Evolutionary conservation across 257 asterid genomes (phyloP).

Genomic region (Rehmannia glutinosa): DNA sequence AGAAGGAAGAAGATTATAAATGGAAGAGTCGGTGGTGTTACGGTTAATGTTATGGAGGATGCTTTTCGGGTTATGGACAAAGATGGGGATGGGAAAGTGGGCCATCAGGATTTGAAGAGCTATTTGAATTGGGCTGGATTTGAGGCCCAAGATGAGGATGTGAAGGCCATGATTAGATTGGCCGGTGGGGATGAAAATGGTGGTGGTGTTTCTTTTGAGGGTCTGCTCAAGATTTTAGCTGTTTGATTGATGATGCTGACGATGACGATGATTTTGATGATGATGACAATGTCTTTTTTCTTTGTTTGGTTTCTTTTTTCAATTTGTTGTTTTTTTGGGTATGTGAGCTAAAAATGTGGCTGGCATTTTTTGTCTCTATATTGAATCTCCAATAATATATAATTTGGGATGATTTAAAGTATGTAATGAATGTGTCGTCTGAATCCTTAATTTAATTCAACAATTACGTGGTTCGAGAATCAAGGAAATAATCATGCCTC

Average conservation of each 20-base stretch:
- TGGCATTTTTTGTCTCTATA: no score
- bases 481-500: no score
- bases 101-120: slow-evolving; percentile 56
- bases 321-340: no score
- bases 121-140: slow-evolving; percentile 69
- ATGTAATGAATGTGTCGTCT: no score
- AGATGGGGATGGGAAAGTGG: slow-evolving; percentile 91
- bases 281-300: not conserved
- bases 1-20: not conserved
- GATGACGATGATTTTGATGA: no score
- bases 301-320: no score
- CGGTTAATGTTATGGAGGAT: slow-evolving; percentile 61
- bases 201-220: slow-evolving; percentile 70
- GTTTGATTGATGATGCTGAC: slow-evolving; percentile 25
- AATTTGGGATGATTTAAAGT: no score
- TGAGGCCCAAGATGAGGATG: slow-evolving; percentile 63
- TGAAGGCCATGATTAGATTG: slow-evolving; percentile 72
- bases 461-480: no score
- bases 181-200: slow-evolving; percentile 60
- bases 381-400: no score
- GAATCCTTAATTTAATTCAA: no score
- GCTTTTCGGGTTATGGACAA: slow-evolving; percentile 82
- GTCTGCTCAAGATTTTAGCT: slow-evolving; percentile 59
- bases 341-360: no score
- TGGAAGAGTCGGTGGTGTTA: not conserved